Evolutionary conservation across 169 alveolate genomes (phyloP).

Genomic region (Plasmodium inui): DNA sequence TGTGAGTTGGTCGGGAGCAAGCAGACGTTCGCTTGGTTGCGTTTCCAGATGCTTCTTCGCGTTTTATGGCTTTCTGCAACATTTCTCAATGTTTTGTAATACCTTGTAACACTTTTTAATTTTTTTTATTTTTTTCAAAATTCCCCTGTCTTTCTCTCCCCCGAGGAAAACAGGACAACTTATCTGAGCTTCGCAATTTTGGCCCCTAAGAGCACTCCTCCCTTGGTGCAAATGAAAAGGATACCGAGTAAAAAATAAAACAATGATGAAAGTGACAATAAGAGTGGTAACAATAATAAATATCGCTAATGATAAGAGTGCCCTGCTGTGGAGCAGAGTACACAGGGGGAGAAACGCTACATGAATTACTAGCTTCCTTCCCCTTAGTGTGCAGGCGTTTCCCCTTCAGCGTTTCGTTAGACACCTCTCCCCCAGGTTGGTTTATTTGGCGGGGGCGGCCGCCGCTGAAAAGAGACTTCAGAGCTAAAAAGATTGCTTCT

Average conservation of each 20-base stretch:
- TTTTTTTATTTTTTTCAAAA: too few relatives aligned
- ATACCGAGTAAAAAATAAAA: background rate
- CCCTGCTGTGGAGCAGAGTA: background rate
- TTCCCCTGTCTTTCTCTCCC: background rate
- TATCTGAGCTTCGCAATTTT: background rate
- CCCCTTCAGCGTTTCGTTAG: background rate
- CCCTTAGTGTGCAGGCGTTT: background rate
- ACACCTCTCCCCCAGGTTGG: background rate
- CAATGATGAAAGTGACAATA: background rate
- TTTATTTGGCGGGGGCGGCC: background rate
- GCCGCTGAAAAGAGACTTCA: background rate
- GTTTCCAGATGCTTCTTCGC: background rate
- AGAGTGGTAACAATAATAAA: background rate
- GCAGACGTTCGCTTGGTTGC: background rate
- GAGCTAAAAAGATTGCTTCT: background rate
- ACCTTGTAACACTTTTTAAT: too few relatives aligned
- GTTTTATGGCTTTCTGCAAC: too few relatives aligned
- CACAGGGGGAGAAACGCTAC: background rate
- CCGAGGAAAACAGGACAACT: background rate
- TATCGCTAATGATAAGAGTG: background rate
- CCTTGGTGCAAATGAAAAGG: background rate
- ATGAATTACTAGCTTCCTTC: background rate
- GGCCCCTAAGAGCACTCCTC: background rate
- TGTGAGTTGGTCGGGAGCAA: background rate
- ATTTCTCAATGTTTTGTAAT: too few relatives aligned